Percentiles rank a stretch among this genome's conserved stretches.
phyloP scores from a whole-genome alignment of 2,329 filamentous ascomycete genomes.

The Plenodomus lindquistii region DNA sequence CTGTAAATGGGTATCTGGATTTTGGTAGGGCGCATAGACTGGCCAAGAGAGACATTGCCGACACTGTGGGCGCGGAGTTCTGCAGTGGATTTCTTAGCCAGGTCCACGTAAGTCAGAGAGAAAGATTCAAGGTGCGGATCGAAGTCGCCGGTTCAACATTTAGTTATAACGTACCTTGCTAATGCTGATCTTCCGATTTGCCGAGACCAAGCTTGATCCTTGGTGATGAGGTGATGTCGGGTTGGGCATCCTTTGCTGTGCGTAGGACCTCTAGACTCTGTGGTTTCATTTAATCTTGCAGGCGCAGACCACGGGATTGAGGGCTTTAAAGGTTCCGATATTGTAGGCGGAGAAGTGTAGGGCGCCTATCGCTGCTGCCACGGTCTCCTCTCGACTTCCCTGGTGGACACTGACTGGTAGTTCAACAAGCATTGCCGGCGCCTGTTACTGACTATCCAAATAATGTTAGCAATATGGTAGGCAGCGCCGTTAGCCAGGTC shows the following conservation, averaged over 20 bases:
- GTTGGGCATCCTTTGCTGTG: constrained; percentile 76
- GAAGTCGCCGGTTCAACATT: too few relatives aligned
- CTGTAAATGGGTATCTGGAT: constrained; percentile 95
- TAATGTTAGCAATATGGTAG: constrained; percentile 88
- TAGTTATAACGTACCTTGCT: constrained; percentile 62
- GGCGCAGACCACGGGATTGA: constrained; percentile 90
- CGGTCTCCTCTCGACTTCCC: constrained; percentile 85
- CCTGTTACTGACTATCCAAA: constrained; percentile 80
- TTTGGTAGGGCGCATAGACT: constrained; percentile 99
- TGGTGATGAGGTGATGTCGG: constrained; percentile 93
- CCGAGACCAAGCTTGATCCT: constrained; percentile 96
- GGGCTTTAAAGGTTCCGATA: constrained; percentile 87
- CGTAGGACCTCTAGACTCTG: constrained; percentile 77
- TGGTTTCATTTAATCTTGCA: constrained; percentile 87
- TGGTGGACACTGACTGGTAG: constrained; percentile 84
- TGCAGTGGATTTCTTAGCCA: constrained; percentile 29
- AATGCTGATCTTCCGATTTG: constrained; percentile 88
- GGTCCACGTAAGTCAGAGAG: too few relatives aligned
- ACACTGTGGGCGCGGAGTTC: constrained; percentile 80
- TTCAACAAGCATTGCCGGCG: constrained; percentile 76
- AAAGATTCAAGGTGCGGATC: too few relatives aligned
- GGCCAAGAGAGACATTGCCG: constrained; percentile 97
- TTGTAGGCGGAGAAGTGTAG: constrained; percentile 98
- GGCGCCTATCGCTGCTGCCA: constrained; percentile 80
- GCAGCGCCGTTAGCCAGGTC: constrained; percentile 89